A percentile compares a stretch with the other conserved stretches of the same genome.
phyloP scores from a whole-genome alignment of 2,329 filamentous ascomycete genomes.

The Samsoniella hepiali region DNA sequence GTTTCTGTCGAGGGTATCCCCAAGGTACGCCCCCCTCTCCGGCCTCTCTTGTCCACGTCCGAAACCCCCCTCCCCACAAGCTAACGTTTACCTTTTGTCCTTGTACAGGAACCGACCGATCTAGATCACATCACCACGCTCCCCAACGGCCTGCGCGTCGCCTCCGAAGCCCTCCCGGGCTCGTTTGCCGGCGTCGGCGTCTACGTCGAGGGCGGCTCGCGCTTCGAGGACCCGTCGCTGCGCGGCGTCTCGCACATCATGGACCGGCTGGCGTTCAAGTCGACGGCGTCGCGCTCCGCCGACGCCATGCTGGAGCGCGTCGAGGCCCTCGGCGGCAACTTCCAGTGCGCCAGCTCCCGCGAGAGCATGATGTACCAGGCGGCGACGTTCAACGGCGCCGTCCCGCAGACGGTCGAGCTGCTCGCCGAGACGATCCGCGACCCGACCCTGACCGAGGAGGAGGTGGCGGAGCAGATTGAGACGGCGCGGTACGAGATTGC shows the following conservation, averaged over 20 bases:
- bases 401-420: slow-evolving; percentile 75
- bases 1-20: slow-evolving; percentile 35
- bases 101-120: slow-evolving; percentile 67
- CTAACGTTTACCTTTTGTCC: background rate
- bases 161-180: slow-evolving; percentile 89
- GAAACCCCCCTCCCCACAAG: background rate
- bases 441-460: slow-evolving; percentile 77
- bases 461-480: slow-evolving; percentile 81
- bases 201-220: slow-evolving; percentile 91
- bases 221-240: slow-evolving; percentile 83
- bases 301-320: slow-evolving; percentile 86
- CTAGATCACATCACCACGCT: slow-evolving; percentile 85
- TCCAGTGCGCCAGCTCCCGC: slow-evolving; percentile 92
- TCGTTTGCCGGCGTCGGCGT: slow-evolving; percentile 94
- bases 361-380: slow-evolving; percentile 99
- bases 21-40: slow-evolving; percentile 27
- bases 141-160: slow-evolving; percentile 88
- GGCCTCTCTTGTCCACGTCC: background rate
- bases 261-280: slow-evolving; percentile 93
- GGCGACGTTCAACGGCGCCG: slow-evolving; percentile 92
- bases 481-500: slow-evolving; percentile 94
- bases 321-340: slow-evolving; percentile 88
- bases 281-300: slow-evolving; percentile 65
- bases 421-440: slow-evolving; percentile 92
- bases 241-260: slow-evolving; percentile 94